Evolutionary conservation across 2,329 filamentous ascomycete species (phyloP).

Genomic region (Fusarium humuli): DNA sequence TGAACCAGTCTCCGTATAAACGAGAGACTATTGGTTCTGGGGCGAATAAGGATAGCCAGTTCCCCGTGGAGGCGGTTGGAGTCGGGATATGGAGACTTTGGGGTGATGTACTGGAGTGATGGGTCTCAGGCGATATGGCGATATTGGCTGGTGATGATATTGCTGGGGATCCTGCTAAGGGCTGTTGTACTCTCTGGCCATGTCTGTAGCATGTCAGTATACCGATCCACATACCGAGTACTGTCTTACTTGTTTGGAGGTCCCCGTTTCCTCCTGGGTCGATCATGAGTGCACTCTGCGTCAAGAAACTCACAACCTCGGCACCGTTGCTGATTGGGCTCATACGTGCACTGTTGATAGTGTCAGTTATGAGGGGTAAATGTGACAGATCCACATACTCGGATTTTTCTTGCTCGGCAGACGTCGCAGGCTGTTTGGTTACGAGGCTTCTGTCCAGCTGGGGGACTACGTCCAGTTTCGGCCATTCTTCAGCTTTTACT

Average conservation of each 20-base stretch:
- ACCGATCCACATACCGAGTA: fast-evolving
- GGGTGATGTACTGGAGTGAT: conserved; percentile 1
- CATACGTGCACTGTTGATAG: conserved; percentile 31
- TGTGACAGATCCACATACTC: conserved; percentile 11
- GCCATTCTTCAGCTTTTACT: neutral
- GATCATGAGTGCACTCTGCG: conserved; percentile 36
- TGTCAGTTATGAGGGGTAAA: neutral
- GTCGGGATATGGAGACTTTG: conserved; percentile 13
- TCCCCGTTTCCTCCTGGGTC: conserved; percentile 39
- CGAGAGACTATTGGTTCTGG: conserved; percentile 20
- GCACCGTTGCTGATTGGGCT: conserved; percentile 12
- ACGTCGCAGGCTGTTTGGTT: conserved; percentile 43
- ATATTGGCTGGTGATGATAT: neutral
- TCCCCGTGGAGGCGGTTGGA: neutral
- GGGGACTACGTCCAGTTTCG: too few relatives aligned
- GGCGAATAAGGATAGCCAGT: conserved; percentile 37
- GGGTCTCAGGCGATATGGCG: conserved; percentile 1
- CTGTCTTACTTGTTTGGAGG: conserved; percentile 36
- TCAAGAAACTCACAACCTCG: conserved; percentile 37
- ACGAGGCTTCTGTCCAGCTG: conserved; percentile 8
- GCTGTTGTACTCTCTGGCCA: neutral
- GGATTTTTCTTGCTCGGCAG: conserved; percentile 42
- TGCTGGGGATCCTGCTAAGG: neutral
- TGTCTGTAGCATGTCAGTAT: conserved; percentile 15
- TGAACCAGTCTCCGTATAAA: conserved; percentile 52